Evolutionary conservation across 148 eudicot genomes (phyloP).

Genomic region (Limonium bicolor): DNA sequence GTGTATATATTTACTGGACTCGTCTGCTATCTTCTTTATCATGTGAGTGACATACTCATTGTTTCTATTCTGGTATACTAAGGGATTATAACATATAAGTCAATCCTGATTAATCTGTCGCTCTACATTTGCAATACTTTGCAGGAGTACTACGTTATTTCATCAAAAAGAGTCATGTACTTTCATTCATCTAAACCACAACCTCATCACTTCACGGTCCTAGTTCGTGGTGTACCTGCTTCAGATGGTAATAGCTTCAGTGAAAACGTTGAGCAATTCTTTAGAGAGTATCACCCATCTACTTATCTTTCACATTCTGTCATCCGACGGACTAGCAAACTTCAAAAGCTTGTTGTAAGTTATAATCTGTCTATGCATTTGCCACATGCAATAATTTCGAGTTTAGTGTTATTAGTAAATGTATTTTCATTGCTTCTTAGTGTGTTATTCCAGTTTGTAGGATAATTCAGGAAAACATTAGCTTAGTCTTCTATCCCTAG

Average conservation of each 20-base stretch:
- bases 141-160: conserved; percentile 67
- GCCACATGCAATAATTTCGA: neutral
- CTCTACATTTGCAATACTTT: conserved; percentile 13
- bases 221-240: conserved; percentile 69
- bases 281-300: conserved; percentile 56
- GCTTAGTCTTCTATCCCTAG: too few species aligned
- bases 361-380: conserved; percentile 1
- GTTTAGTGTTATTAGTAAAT: neutral
- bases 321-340: conserved; percentile 55
- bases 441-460: too few species aligned
- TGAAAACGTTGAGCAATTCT: conserved; percentile 62
- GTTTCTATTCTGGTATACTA: too few species aligned
- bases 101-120: too few species aligned
- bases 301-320: conserved; percentile 63
- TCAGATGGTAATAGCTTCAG: conserved; percentile 35
- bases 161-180: conserved; percentile 45
- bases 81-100: too few species aligned
- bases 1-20: conserved; percentile 57
- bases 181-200: conserved; percentile 69
- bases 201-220: conserved; percentile 62
- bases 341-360: conserved; percentile 56
- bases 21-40: conserved; percentile 80
- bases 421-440: too few species aligned
- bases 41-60: conserved; percentile 74
- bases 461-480: too few species aligned